Base-by-base conservation (phyloP, 1,139 yeast species). In the Zygotorulaspora mrakii region DNA sequence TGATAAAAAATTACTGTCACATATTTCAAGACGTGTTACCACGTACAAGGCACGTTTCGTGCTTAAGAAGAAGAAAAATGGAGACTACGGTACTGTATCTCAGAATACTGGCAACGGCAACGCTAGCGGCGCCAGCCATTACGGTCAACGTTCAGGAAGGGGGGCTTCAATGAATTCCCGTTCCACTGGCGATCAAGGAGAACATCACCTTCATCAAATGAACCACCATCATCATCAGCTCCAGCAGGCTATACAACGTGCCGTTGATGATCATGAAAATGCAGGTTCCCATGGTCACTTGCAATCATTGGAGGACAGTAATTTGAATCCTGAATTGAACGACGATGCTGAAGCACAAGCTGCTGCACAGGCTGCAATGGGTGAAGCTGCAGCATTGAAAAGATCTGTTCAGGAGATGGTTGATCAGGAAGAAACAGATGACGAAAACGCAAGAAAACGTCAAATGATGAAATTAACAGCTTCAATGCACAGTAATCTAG, bases 41-140 rank as follows among this genome's bases (percentile, higher is more conserved):
- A 59, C 64, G 4, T 61, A 59, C 40, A 61, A 61, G 37, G 63
- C 65, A 11, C 47, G 65, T 24, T 59, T 59, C 32, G 62, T 59
- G 9, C 40, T 57, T 32, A 61, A 59, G 43, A 55, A 58, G 43
- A 61, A 59, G 50, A 60, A 52, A 40, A 51, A 47, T 22, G 64
- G 64, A 14, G 47, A 49, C 7, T 54, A 52, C 25, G 50, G 49
- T 6, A 42, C 39, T 5, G 37, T 37, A 12, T 38, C 39, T 17
- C 26, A 35, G 21, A 33, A 40, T 45, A 33, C 28, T 5, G 33
- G 29, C 14, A 22, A 14, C 20, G 11, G 34, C 17, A 16, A 14
- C 12, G 14, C 30, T 11, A 33, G 18, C 8, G 24, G 31, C 7
- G 11, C 37, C n/a, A 33, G 18, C 20, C 3, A 18, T 9, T 28